phyloP scores from a whole-genome alignment of 176 grass and related monocot genomes.

The Hsuehochloa calcarea region DNA sequence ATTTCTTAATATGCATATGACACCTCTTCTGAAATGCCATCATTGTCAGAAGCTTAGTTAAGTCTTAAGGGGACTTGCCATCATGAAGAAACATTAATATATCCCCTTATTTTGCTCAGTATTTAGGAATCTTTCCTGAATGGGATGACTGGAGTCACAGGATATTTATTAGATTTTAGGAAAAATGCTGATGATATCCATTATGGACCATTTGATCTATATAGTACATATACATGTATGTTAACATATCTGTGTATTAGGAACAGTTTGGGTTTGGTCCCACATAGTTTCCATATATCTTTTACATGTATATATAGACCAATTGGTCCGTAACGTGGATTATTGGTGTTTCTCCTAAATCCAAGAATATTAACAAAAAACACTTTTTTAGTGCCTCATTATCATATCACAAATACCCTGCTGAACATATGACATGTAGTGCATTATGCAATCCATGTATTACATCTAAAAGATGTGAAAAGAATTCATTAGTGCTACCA shows the following conservation, averaged over 20 bases:
- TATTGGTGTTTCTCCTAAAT: background rate
- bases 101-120: background rate
- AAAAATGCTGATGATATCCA: background rate
- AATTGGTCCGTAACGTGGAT: background rate
- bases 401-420: slow-evolving; percentile 4
- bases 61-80: too few relatives aligned
- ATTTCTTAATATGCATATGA: background rate
- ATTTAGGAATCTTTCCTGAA: background rate
- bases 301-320: background rate
- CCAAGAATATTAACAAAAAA: background rate
- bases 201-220: background rate
- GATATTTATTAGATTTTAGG: too few relatives aligned
- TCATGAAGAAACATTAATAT: background rate
- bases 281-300: background rate
- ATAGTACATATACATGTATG: background rate
- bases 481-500: background rate
- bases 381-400: background rate
- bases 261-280: background rate
- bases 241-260: background rate
- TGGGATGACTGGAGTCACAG: background rate
- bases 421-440: background rate
- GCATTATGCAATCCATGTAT: slow-evolving; percentile 1
- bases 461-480: background rate
- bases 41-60: too few relatives aligned
- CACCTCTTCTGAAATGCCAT: background rate